These are phyloP conservation scores for Apophysomyces elegans DNA, from an alignment of 371 early-diverging fungal genomes.

Conservation along the genomic window DNA sequence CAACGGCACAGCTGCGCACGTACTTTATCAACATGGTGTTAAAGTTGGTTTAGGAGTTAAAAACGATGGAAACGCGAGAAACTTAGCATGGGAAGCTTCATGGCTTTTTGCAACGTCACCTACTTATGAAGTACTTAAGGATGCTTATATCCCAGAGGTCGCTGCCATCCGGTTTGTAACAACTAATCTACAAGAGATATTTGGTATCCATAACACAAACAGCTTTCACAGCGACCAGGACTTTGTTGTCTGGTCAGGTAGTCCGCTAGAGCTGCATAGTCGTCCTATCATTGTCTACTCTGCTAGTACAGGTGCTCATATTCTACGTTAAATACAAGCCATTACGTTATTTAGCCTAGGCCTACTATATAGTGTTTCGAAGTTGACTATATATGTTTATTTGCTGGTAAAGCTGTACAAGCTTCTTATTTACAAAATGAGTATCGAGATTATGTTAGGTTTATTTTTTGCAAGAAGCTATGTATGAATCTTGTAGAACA, in stretches of 20 bases:
- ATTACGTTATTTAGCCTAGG: background rate
- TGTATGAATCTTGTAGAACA: no score
- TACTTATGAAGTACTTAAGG: constrained; percentile 16
- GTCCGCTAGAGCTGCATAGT: constrained; percentile 54
- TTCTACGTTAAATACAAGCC: background rate
- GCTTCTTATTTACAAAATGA: no score
- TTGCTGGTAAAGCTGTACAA: no score
- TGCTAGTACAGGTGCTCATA: background rate
- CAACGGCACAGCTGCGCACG: constrained; percentile 58
- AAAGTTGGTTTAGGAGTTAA: constrained; percentile 59
- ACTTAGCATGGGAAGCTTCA: constrained; percentile 75
- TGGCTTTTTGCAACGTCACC: constrained; percentile 56
- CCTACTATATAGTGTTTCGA: no score
- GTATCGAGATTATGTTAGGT: no score
- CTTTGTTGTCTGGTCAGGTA: constrained; percentile 52
- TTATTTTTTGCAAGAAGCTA: no score
- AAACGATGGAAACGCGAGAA: constrained; percentile 59
- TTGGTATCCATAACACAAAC: constrained; percentile 34
- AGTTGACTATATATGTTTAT: no score
- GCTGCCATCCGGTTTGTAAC: constrained; percentile 73
- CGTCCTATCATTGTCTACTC: constrained; percentile 40
- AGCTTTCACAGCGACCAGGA: constrained; percentile 19
- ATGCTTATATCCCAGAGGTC: constrained; percentile 46
- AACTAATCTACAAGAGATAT: constrained; percentile 65
- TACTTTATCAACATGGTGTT: constrained; percentile 63